Evolutionary conservation across 129 eudicot genomes (phyloP).

Genomic region (Artemisia tridentata): DNA sequence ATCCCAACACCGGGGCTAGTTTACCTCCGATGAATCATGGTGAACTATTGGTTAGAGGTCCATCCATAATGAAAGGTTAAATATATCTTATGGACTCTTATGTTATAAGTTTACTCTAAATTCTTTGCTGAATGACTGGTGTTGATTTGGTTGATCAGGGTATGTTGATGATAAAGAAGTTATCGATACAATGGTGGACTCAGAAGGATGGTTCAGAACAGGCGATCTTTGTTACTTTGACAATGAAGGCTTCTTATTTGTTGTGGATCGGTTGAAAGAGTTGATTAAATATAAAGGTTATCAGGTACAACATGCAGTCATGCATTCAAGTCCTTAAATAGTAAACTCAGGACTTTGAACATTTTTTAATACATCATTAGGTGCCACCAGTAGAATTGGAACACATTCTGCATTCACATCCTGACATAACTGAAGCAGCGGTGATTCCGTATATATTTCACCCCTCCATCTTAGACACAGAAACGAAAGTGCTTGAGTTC

Average conservation of each 20-base stretch:
- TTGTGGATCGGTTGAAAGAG: constrained; percentile 31
- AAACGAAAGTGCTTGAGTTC: neutral
- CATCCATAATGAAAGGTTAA: constrained; percentile 62
- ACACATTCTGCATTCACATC: constrained; percentile 60
- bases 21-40: constrained; percentile 60
- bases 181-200: constrained; percentile 22
- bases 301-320: constrained; percentile 29
- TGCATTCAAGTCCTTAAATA: neutral
- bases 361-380: constrained; percentile 15
- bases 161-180: constrained; percentile 53
- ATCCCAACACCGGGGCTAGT: constrained; percentile 39
- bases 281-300: constrained; percentile 49
- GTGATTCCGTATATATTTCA: constrained; percentile 59
- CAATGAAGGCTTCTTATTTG: constrained; percentile 49
- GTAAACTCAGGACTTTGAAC: neutral
- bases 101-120: too few species aligned
- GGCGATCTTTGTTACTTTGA: constrained; percentile 63
- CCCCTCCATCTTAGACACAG: neutral
- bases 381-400: constrained; percentile 78
- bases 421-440: constrained; percentile 59
- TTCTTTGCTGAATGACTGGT: too few species aligned
- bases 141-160: constrained; percentile 28
- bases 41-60: constrained; percentile 72
- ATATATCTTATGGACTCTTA: neutral
- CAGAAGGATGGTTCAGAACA: constrained; percentile 50